Evolutionary conservation across 2,329 filamentous ascomycete species (phyloP), one percentile per base, ranked within the genome.

Genomic region (Penicillium expansum): DNA sequence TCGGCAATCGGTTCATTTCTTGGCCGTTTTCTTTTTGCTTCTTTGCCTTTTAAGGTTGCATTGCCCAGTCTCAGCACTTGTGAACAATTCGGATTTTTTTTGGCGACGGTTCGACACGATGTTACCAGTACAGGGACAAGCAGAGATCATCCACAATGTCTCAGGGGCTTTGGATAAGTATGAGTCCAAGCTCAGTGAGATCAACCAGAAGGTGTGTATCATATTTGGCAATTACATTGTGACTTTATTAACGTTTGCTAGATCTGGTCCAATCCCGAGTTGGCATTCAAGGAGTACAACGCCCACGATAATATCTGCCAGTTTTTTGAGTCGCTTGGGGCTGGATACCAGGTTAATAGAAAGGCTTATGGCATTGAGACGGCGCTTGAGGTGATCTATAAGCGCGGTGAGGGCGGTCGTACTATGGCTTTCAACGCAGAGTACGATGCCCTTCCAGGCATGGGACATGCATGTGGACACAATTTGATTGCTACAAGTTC

Each of bases 401-500:
- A 37, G 2, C 45, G 37, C 30, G 78, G 78, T 30, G 54, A 64
- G 0, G 75, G 74, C 14, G 67, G 69, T 0, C 56, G 61, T 9
- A 57, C 63, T 1, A 57, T 69, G 4, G 60, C 59, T 9, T 69
- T 67, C 52, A 67, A 68, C 33, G 67, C 63, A 1, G 68, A 70
- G 58, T 70, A 81, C 61, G 68, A 72, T 51, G 69, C 68, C 8
- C 58, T 71, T 5, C 68, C 67, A 0, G 61, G 60, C 1, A 67
- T 70, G 18, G 69, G 69, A 6, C 66, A 71, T 52, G 69, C 67
- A 6, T 71, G 68, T 33, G 69, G 68, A 3, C 69, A 69, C 50
- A 71, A 69, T 35, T 56, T 69, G 13, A 69, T 70, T 37, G 64
- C 67, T 1, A 69, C 66, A 0, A 62, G 59, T 38, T 60, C 62